These are phyloP conservation scores for Colletotrichum tofieldiae DNA, from an alignment of 2,329 filamentous ascomycete species.

Conservation along the genomic window DNA sequence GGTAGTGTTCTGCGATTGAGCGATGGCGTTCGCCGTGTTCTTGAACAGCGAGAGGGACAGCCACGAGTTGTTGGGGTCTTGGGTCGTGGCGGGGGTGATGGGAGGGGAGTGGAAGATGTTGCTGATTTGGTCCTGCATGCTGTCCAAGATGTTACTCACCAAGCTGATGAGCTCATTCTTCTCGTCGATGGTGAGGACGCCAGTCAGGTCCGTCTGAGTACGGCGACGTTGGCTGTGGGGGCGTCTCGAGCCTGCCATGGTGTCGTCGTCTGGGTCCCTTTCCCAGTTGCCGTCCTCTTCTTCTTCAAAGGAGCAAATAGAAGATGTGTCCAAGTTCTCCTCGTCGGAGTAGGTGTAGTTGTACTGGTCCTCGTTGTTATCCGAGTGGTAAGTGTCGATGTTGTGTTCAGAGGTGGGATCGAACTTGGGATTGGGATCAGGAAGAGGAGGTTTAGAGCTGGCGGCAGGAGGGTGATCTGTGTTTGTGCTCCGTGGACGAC, in stretches of 20 bases:
- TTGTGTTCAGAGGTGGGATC: constrained; percentile 19
- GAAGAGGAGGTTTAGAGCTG: constrained; percentile 18
- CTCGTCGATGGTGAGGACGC: constrained; percentile 63
- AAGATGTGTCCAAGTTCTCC: constrained; percentile 39
- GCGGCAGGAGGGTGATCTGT: constrained; percentile 28
- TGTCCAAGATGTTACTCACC: constrained; percentile 67
- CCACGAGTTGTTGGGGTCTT: constrained; percentile 54
- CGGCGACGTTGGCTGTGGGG: constrained; percentile 36
- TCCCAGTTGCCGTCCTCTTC: constrained; percentile 42
- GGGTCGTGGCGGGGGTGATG: constrained; percentile 50
- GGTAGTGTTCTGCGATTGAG: constrained; percentile 30
- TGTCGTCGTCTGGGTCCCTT: constrained; percentile 29
- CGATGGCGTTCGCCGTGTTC: constrained; percentile 20
- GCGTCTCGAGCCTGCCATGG: constrained; percentile 38
- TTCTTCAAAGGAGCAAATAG: constrained; percentile 40
- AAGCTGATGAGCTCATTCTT: constrained; percentile 68
- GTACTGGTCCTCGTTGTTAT: constrained; percentile 37
- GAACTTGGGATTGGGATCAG: background rate
- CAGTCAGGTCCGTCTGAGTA: constrained; percentile 63
- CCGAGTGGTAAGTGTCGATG: constrained; percentile 35
- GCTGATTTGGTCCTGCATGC: constrained; percentile 68
- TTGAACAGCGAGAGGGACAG: constrained; percentile 53
- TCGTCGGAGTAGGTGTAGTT: constrained; percentile 37
- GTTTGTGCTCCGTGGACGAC: constrained; percentile 29
- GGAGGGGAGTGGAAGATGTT: constrained; percentile 67